Percentiles rank a stretch among this genome's conserved stretches.
Conservation (phyloP, 345 rosid genomes). For the Noccaea caerulescens region DNA sequence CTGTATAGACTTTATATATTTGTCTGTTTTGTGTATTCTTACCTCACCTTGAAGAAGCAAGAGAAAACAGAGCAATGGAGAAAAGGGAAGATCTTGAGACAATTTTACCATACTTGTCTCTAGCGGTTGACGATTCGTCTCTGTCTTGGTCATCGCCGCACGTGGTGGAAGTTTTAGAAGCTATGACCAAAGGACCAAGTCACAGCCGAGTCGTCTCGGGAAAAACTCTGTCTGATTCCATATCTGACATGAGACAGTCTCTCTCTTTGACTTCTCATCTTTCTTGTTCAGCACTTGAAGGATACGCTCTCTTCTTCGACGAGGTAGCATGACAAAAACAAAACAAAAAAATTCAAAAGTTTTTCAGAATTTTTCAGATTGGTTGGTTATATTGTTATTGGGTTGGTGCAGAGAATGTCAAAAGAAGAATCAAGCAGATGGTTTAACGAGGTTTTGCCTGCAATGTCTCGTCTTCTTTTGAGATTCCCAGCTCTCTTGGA, state of each 20-base stretch:
- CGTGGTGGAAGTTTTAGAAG: constrained; percentile 56
- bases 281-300: constrained; percentile 49
- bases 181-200: constrained; percentile 62
- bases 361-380: background rate
- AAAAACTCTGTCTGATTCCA: constrained; percentile 52
- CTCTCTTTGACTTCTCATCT: constrained; percentile 51
- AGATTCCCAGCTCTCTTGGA: constrained; percentile 71
- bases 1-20: background rate
- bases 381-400: background rate
- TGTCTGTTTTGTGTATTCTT: background rate
- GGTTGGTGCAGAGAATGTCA: constrained; percentile 27
- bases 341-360: background rate
- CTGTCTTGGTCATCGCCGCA: constrained; percentile 66
- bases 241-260: constrained; percentile 56
- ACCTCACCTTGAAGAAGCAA: constrained; percentile 4
- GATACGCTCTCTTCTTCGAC: constrained; percentile 72
- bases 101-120: constrained; percentile 57
- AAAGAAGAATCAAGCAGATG: constrained; percentile 58
- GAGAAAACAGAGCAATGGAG: constrained; percentile 49
- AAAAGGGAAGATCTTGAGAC: constrained; percentile 58
- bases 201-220: constrained; percentile 65
- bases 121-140: constrained; percentile 48
- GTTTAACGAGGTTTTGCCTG: constrained; percentile 66
- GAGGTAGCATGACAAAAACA: constrained; percentile 44
- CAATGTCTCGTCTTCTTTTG: constrained; percentile 65